A percentile compares a stretch with the other conserved stretches of the same genome.
These are phyloP conservation scores for Fusarium solani-melongenae DNA, from an alignment of 2,329 filamentous ascomycete genomes.

Conservation along the genomic window DNA sequence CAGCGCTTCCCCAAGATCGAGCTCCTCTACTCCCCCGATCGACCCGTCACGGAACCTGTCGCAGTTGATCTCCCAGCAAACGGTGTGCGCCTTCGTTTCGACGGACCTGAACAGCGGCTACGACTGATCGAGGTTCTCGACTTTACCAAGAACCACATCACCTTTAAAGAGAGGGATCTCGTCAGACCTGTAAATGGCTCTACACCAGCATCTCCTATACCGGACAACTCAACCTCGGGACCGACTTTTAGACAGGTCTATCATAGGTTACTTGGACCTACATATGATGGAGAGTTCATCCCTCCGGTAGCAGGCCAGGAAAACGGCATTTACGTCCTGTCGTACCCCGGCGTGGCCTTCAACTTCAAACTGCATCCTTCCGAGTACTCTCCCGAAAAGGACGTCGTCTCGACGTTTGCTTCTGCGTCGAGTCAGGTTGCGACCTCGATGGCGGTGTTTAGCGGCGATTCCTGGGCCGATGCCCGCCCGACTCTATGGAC, in stretches of 20 bases:
- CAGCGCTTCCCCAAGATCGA: constrained; percentile 86
- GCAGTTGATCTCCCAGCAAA: constrained; percentile 83
- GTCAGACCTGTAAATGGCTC: constrained; percentile 68
- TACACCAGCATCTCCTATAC: constrained; percentile 48
- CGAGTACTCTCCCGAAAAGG: constrained; percentile 78
- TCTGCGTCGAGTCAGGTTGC: constrained; percentile 81
- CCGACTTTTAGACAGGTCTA: constrained; percentile 92
- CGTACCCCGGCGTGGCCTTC: constrained; percentile 94
- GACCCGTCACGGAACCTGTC: constrained; percentile 80
- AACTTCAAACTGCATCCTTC: constrained; percentile 83
- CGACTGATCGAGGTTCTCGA: constrained; percentile 91
- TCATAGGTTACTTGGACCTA: constrained; percentile 90
- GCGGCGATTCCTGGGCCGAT: constrained; percentile 90
- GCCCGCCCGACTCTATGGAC: constrained; percentile 82
- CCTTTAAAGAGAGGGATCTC: constrained; percentile 83
- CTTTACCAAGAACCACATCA: constrained; percentile 85
- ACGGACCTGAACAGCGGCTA: constrained; percentile 90
- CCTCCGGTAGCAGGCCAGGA: constrained; percentile 66
- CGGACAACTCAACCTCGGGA: constrained; percentile 57
- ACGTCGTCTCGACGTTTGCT: constrained; percentile 88
- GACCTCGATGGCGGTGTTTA: constrained; percentile 90
- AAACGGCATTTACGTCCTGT: constrained; percentile 85
- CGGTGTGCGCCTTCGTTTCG: constrained; percentile 90
- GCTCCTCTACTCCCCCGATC: constrained; percentile 79
- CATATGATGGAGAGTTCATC: constrained; percentile 93